A percentile compares a stretch with the other conserved stretches of the same genome.
phyloP scores from a whole-genome alignment of 257 asterid genomes.

The Solanum medicagineum region DNA sequence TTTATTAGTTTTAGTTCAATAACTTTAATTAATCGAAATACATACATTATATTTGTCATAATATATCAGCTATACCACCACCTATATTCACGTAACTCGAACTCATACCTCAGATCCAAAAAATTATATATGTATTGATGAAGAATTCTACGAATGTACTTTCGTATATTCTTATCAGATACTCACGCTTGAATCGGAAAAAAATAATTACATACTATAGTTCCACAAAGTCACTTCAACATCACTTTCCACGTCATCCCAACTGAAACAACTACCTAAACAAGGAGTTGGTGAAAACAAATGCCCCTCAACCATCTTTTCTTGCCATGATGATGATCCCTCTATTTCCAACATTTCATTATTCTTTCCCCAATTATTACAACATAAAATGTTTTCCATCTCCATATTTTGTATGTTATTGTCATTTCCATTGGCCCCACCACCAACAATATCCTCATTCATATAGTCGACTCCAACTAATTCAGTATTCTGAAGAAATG shows the following conservation, averaged over 20 bases:
- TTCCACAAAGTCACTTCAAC: constrained; percentile 27
- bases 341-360: constrained; percentile 5
- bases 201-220: constrained; percentile 16
- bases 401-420: not conserved
- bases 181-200: accelerated
- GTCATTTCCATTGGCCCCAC: not conserved
- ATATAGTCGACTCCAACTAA: not conserved
- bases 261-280: constrained; percentile 11
- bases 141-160: not conserved
- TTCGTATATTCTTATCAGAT: not conserved
- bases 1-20: not conserved
- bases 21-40: not conserved
- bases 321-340: not conserved
- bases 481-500: not conserved
- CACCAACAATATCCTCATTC: not conserved
- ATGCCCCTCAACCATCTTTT: constrained; percentile 29
- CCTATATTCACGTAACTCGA: not conserved
- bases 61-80: not conserved
- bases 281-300: constrained; percentile 48
- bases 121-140: not conserved
- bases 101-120: not conserved
- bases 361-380: not conserved
- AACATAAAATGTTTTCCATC: not conserved
- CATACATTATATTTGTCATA: not conserved
- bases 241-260: constrained; percentile 31